phyloP scores from a whole-genome alignment of 352 stramenopile species.

The Pythium grandisporangium region DNA sequence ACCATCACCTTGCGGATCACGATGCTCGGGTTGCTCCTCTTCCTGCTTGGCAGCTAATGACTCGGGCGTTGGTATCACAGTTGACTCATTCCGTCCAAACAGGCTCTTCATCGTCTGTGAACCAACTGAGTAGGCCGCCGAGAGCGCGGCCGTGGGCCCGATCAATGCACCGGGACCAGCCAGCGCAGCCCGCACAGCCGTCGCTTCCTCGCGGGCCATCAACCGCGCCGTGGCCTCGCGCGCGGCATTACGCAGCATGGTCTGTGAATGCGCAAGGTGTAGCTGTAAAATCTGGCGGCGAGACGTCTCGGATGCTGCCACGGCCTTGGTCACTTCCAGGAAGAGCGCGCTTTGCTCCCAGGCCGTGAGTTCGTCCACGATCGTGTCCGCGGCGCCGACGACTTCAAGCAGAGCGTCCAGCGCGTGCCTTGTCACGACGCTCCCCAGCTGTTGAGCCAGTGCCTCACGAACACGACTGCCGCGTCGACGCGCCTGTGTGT shows the following conservation, averaged over 20 bases:
- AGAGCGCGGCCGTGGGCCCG: constrained; percentile 53
- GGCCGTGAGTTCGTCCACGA: constrained; percentile 22
- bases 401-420: constrained; percentile 27
- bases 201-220: constrained; percentile 54
- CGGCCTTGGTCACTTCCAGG: constrained; percentile 49
- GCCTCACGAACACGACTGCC: background rate
- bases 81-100: constrained; percentile 39
- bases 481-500: constrained; percentile 3
- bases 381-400: constrained; percentile 35
- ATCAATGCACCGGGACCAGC: constrained; percentile 61
- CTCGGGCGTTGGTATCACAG: too few relatives aligned
- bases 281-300: constrained; percentile 46
- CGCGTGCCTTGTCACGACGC: too few relatives aligned
- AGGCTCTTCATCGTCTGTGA: constrained; percentile 67
- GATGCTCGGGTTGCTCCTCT: too few relatives aligned
- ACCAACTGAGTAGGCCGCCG: constrained; percentile 61
- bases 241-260: constrained; percentile 28
- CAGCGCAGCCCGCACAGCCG: constrained; percentile 56
- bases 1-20: too few relatives aligned
- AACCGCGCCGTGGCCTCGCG: constrained; percentile 41
- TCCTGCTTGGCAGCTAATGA: too few relatives aligned
- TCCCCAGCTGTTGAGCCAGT: background rate
- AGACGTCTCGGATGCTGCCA: constrained; percentile 42
- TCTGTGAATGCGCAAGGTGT: constrained; percentile 48
- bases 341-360: constrained; percentile 70